phyloP scores from a whole-genome alignment of 2,329 filamentous ascomycete species.

The Anisogramma anomala region DNA sequence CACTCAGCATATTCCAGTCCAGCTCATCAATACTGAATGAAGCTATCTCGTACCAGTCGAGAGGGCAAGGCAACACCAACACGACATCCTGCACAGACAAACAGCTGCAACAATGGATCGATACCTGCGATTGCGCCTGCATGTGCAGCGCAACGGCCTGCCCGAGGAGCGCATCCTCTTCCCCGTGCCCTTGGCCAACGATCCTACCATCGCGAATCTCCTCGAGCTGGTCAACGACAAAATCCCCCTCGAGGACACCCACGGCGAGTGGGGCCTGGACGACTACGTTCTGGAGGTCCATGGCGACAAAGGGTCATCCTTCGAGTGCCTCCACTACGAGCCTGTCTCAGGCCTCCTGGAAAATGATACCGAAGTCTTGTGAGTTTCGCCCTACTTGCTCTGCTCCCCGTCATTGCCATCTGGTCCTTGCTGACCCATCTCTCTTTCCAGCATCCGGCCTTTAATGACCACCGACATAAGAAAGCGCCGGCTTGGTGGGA shows the following conservation, averaged over 20 bases:
- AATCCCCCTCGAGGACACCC: slow-evolving; percentile 61
- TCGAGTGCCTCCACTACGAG: slow-evolving; percentile 82
- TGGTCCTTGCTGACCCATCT: slow-evolving; percentile 12
- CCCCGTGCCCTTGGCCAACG: slow-evolving; percentile 44
- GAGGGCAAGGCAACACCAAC: too few relatives aligned
- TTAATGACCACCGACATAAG: slow-evolving; percentile 65
- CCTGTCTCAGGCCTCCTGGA: slow-evolving; percentile 57
- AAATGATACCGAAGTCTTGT: slow-evolving; percentile 77
- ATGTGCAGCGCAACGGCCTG: slow-evolving; percentile 60
- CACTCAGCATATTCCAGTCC: too few relatives aligned
- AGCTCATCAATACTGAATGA: too few relatives aligned
- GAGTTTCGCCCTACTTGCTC: slow-evolving; percentile 24
- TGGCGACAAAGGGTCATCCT: slow-evolving; percentile 39
- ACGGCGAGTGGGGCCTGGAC: slow-evolving; percentile 68
- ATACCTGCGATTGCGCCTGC: slow-evolving; percentile 59
- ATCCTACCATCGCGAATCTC: slow-evolving; percentile 63
- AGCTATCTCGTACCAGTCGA: too few relatives aligned
- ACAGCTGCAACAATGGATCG: slow-evolving; percentile 19
- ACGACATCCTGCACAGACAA: too few relatives aligned
- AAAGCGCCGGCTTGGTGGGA: slow-evolving; percentile 60
- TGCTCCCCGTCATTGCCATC: not conserved
- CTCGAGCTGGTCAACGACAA: slow-evolving; percentile 68
- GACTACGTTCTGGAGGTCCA: slow-evolving; percentile 75
- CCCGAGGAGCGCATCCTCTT: slow-evolving; percentile 64
- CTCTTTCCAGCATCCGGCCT: slow-evolving; percentile 55